Evolutionary conservation across 305 asterid genomes (phyloP), one percentile per base, ranked within the genome.

Genomic region (Rubia tinctorum): DNA sequence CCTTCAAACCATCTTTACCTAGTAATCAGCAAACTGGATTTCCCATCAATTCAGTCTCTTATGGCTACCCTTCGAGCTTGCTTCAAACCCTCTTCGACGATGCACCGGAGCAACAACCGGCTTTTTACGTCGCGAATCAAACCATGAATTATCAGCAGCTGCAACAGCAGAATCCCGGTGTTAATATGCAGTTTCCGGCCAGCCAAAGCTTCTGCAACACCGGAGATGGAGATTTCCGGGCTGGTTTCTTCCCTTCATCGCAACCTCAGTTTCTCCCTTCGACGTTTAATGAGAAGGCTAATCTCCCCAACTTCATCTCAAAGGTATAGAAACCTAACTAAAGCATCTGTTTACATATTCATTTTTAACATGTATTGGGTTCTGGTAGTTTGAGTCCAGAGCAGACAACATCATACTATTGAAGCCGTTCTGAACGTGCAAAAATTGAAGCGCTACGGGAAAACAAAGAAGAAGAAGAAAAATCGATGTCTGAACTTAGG

Each of bases 21-120:
- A 51, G 5, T 17, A 14, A 53, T 18, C 59, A 53, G 59, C 64
- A 58, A 58, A 27, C 61, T 4, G 55, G 71, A 39, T 81, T 68
- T 75, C 73, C 78, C 20, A 42, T 77, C 27, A 81, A 77, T 71
- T 76, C 89, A 64, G 58, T 22, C 30, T 85, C 89, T 59, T 79
- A 79, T 59, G 73, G 79, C 74, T 85, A 79, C 83, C 65, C 78
- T 64, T 81, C 90, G 15, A 67, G 78, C 70, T 56, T 85, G 78
- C 73, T 86, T 53, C 95, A 86, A 34, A 80, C 78, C 1, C 69
- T 85, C 30, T 84, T 88, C 22, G 87, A 80, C 18, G 59, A 53
- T 18, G 22, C 59, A 2, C 17, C 76, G 4, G 84, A 83, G 49
- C 82, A 65, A 72, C 91, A 20, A 4, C 37, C 37, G 64, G 34